These are phyloP conservation scores for Breynia disticha DNA, from an alignment of 441 rosid genomes.

Conservation along the genomic window DNA sequence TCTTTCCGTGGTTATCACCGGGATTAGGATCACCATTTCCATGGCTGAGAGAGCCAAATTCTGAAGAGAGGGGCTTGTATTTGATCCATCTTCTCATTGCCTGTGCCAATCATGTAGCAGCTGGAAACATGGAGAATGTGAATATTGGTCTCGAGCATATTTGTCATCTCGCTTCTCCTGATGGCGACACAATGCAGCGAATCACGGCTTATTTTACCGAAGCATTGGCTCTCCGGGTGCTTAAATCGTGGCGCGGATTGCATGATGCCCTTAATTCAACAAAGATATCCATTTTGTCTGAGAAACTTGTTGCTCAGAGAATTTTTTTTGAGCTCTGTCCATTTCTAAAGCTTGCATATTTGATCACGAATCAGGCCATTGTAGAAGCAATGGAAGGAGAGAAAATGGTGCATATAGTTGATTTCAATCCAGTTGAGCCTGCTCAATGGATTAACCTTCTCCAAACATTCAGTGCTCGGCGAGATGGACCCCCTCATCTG, in stretches of 20 bases:
- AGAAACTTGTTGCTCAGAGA: constrained; percentile 40
- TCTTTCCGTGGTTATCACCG: constrained; percentile 47
- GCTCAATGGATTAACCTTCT: constrained; percentile 70
- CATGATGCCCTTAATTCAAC: constrained; percentile 60
- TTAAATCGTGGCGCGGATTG: constrained; percentile 60
- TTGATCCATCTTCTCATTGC: constrained; percentile 43
- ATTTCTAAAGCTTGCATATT: constrained; percentile 46
- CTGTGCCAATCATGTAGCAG: constrained; percentile 55
- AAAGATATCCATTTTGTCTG: constrained; percentile 30
- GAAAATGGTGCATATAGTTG: constrained; percentile 62
- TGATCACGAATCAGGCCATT: constrained; percentile 59
- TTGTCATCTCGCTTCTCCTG: constrained; percentile 55
- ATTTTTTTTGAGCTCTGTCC: constrained; percentile 65
- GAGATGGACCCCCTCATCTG: constrained; percentile 68
- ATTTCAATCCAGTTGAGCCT: constrained; percentile 51
- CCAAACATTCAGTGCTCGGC: constrained; percentile 44
- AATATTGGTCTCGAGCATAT: constrained; percentile 48
- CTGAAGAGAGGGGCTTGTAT: constrained; percentile 60
- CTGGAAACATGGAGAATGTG: constrained; percentile 50
- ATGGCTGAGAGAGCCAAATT: constrained; percentile 43
- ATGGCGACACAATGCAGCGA: constrained; percentile 64
- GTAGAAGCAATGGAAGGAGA: constrained; percentile 64
- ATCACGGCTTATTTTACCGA: constrained; percentile 66
- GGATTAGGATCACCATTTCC: constrained; percentile 52
- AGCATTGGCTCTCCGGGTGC: constrained; percentile 56